Conservation (phyloP, 345 rosid species). For the Rhodamnia rubescens region DNA sequence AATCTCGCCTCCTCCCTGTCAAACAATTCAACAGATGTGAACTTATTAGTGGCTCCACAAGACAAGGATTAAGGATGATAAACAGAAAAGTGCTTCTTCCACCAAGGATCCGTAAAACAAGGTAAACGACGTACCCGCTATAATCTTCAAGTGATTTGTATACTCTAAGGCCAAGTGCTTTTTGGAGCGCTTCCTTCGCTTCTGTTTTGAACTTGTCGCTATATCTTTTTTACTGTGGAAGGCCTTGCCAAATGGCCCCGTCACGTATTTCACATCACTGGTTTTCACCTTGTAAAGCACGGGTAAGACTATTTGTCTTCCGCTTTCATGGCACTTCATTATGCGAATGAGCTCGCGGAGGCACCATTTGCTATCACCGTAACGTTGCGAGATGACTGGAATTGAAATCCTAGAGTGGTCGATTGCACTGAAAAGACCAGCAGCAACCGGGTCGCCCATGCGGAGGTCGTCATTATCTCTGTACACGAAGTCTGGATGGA, state of each 20-base stretch:
- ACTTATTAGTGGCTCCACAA: neutral
- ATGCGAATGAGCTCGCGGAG: neutral
- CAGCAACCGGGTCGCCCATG: neutral
- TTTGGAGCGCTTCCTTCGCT: neutral
- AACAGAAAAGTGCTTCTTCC: neutral
- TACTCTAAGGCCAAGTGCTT: no score
- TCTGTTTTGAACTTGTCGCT: no score
- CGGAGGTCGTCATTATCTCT: neutral
- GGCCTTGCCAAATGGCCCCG: no score
- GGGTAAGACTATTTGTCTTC: neutral
- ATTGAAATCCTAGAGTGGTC: neutral
- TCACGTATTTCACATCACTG: rapidly evolving
- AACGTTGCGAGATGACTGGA: neutral
- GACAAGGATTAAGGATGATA: neutral
- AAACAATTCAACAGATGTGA: neutral
- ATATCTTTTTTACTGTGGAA: no score
- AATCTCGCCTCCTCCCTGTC: neutral
- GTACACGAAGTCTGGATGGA: neutral
- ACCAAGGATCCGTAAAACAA: neutral
- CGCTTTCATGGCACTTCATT: rapidly evolving
- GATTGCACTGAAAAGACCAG: neutral
- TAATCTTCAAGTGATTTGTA: no score
- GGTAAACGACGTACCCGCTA: neutral
- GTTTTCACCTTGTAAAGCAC: neutral
- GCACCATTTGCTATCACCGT: neutral